A percentile compares a stretch with the other conserved stretches of the same genome.
These are phyloP conservation scores for Jaltomata sinuosa DNA, from an alignment of 257 asterid genomes.

Conservation along the genomic window DNA sequence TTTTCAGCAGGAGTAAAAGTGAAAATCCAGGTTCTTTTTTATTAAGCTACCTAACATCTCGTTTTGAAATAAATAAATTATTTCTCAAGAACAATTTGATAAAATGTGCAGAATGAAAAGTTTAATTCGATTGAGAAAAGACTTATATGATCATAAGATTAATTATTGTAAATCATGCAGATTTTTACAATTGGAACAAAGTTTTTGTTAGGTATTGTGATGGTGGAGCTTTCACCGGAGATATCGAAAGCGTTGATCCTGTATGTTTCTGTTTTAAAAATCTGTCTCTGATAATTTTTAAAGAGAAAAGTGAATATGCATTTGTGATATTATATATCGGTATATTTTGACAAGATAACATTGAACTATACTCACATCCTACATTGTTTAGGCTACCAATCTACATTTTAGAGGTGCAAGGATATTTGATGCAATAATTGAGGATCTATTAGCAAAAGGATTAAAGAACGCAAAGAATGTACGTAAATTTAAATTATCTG, in stretches of 20 bases:
- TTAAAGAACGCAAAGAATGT: neutral
- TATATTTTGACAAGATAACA: neutral
- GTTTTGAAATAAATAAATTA: neutral
- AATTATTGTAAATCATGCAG: neutral
- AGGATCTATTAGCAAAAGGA: neutral
- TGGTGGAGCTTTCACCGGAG: neutral
- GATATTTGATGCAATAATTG: neutral
- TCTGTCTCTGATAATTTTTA: neutral
- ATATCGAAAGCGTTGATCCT: neutral
- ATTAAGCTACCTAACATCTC: neutral
- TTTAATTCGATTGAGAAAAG: neutral
- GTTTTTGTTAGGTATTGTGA: neutral
- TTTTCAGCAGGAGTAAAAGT: neutral
- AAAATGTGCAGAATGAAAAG: neutral
- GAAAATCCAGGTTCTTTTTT: neutral
- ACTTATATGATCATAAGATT: neutral
- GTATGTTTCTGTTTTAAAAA: neutral
- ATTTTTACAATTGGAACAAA: constrained; percentile 3
- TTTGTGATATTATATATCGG: neutral
- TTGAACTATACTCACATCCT: neutral
- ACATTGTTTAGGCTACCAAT: neutral
- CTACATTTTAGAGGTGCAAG: constrained; percentile 4
- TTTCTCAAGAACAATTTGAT: neutral
- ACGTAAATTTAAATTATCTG: neutral
- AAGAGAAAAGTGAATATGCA: neutral